These are phyloP conservation scores for Biscogniauxia mediterranea DNA, from an alignment of 2,329 filamentous ascomycete species.

Conservation along the genomic window DNA sequence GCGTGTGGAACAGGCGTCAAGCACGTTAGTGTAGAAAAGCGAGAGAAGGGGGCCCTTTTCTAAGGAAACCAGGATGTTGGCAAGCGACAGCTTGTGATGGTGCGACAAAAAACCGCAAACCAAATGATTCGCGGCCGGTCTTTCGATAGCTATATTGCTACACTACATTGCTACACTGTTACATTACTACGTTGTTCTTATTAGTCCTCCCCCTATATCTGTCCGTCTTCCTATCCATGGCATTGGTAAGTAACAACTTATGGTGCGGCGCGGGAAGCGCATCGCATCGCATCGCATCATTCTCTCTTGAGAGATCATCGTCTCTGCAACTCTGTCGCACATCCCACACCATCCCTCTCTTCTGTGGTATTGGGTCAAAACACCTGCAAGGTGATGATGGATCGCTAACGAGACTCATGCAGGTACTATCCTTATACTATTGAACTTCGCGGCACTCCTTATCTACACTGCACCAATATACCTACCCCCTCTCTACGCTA, in stretches of 20 bases:
- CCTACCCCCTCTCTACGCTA: background rate
- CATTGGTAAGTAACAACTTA: background rate
- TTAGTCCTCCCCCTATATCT: background rate
- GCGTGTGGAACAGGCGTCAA: background rate
- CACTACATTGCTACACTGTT: too few species aligned
- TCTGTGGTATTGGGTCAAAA: background rate
- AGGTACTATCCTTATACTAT: background rate
- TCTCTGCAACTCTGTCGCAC: background rate
- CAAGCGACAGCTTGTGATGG: background rate
- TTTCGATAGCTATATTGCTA: background rate
- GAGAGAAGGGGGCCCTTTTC: background rate
- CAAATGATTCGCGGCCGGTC: background rate
- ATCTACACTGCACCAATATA: too few species aligned
- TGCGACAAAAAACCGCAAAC: background rate
- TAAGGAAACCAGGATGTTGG: background rate
- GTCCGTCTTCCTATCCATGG: background rate
- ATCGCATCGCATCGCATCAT: background rate
- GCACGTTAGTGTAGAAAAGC: background rate
- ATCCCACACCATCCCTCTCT: background rate
- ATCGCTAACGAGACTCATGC: background rate
- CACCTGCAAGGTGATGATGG: background rate
- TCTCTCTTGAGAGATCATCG: background rate
- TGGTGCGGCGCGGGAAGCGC: background rate
- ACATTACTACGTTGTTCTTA: background rate
- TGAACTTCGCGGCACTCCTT: background rate